Base-by-base conservation (phyloP, 2,329 filamentous ascomycete species). In the Cordyceps cicadae region DNA sequence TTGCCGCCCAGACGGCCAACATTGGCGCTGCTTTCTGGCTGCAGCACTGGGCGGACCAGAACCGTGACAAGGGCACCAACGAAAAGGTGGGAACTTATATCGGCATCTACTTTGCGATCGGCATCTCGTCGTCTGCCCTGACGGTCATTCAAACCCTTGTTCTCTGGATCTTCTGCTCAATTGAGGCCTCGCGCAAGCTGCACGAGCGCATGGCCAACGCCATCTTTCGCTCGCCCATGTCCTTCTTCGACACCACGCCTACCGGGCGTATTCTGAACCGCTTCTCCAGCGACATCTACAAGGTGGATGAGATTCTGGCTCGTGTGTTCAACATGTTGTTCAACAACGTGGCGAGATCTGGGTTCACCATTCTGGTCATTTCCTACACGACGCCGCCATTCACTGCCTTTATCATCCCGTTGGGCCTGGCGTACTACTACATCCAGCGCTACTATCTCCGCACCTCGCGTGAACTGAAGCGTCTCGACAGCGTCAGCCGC, bases 81-180 rank as follows among this genome's bases (percentile, higher is more conserved):
- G 81, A 84, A 9, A 70, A 92, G 43, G 83, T 96, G 62, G 92
- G 88, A 67, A 96, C 90, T 74, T 99, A 92, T 70, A 89, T 99
- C 70, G 91, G 93, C 62, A 85, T 99, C 65, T 99, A 99, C 76
- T 94, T 99, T 75, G 91, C 89, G 17, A 90, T 99, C 74, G 95
- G 94, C 53, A 83, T 99, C 56, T 93, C 93, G 37, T 87, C 90
- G 29, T 88, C 94, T 46, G 81, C 84, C 49, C 79, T 99, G 64
- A 93, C 95, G 3, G 91, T 97, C 48, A 70, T 95, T 34, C 94
- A 97, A 75, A 97, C 93, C 6, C 78, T 99, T 67, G 92, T 99
- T 65, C 80, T 99, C 32, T 99, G 94, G 94, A 97, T 99, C 66
- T 97, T 99, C 77, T 99, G 95, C 77, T 97, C 94, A 5, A 99